Evolutionary conservation across 306 rosid species (phyloP).

Genomic region (Oemleria cerasiformis): DNA sequence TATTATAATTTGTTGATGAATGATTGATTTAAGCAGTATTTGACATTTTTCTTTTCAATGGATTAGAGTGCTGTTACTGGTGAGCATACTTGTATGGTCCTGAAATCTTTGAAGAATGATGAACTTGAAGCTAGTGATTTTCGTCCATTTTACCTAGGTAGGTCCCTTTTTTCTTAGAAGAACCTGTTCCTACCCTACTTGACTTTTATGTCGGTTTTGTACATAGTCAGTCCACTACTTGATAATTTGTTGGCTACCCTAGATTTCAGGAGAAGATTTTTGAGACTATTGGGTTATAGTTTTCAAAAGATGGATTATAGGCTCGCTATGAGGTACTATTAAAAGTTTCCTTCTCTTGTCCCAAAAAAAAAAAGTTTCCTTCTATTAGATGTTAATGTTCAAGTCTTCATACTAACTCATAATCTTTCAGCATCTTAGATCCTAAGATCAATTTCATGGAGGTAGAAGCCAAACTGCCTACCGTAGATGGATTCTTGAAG

Average conservation of each 20-base stretch:
- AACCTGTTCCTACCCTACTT: conserved; percentile 5
- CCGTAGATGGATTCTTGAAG: conserved; percentile 41
- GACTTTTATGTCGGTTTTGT: conserved; percentile 1
- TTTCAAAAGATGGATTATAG: conserved; percentile 69
- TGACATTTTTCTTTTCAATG: conserved; percentile 12
- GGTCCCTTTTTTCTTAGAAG: conserved; percentile 22
- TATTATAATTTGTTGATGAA: background rate
- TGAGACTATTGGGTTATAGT: conserved; percentile 55
- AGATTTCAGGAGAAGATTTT: conserved; percentile 84
- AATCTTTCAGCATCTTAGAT: conserved; percentile 70
- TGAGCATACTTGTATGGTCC: conserved; percentile 89
- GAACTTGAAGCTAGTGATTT: conserved; percentile 74
- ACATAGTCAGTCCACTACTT: conserved; percentile 11
- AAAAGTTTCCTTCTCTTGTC: background rate
- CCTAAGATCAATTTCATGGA: conserved; percentile 78
- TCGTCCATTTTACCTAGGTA: conserved; percentile 76
- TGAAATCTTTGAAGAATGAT: conserved; percentile 83
- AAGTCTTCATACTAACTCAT: conserved; percentile 23
- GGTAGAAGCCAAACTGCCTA: conserved; percentile 32
- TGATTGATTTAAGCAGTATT: conserved; percentile 14
- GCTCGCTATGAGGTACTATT: conserved; percentile 85
- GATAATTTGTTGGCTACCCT: conserved; percentile 24
- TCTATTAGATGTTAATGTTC: conserved; percentile 19
- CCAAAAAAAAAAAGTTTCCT: background rate
- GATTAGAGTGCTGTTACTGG: conserved; percentile 79